These are phyloP conservation scores for Protomyces inouyei DNA, from an alignment of 1,139 yeast genomes.

Conservation along the genomic window DNA sequence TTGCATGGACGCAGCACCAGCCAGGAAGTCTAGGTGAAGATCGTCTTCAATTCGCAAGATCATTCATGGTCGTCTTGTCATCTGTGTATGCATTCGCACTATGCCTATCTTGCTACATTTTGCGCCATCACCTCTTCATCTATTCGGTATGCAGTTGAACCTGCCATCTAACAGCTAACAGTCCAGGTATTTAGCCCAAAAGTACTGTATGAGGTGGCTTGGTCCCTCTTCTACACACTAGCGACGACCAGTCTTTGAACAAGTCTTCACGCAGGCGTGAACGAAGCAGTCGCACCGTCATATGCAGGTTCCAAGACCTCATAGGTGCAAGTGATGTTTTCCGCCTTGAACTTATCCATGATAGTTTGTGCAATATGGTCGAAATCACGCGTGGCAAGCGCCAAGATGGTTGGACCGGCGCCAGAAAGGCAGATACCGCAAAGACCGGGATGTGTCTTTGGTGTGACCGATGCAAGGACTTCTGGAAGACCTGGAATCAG, in stretches of 20 bases:
- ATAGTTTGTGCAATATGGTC: conserved; percentile 79
- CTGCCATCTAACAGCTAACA: not conserved
- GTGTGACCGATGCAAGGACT: conserved; percentile 75
- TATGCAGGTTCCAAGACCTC: conserved; percentile 76
- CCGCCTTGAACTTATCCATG: conserved; percentile 59
- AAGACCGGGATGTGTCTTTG: conserved; percentile 73
- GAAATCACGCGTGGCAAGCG: conserved; percentile 82
- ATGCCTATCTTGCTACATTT: conserved; percentile 64
- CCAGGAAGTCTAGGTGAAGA: not conserved
- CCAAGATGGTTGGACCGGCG: conserved; percentile 95
- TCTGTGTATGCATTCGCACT: conserved; percentile 48
- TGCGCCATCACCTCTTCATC: conserved; percentile 81
- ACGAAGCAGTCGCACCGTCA: conserved; percentile 61
- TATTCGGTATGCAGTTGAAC: conserved; percentile 60
- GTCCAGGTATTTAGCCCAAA: conserved; percentile 72
- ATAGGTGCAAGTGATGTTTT: conserved; percentile 72
- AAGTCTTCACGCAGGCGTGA: not conserved
- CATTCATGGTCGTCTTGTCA: conserved; percentile 52
- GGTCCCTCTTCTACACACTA: conserved; percentile 45
- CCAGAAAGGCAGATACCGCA: conserved; percentile 94
- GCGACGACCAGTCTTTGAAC: not conserved
- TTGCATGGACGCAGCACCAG: conserved; percentile 36
- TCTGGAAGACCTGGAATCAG: conserved; percentile 80
- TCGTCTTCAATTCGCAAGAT: conserved; percentile 29
- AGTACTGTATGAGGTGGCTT: conserved; percentile 68